phyloP scores from a whole-genome alignment of 345 rosid species.

The Eucalyptus shirleyi region DNA sequence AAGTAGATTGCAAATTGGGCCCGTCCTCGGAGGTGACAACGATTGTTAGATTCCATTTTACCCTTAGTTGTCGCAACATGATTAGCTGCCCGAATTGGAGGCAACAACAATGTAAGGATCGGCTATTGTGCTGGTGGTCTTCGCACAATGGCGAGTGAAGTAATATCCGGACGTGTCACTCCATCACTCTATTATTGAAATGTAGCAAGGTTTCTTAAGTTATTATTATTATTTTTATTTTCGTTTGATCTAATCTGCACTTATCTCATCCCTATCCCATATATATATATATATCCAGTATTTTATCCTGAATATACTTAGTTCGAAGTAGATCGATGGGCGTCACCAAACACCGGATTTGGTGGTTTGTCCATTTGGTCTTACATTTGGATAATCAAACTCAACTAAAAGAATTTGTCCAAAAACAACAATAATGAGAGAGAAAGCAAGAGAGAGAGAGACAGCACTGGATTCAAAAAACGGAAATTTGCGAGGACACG shows the following conservation, averaged over 20 bases:
- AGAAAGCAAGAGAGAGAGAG: not conserved
- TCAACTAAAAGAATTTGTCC: not conserved
- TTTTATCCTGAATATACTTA: not conserved
- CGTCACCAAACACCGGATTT: not conserved
- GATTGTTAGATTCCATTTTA: not conserved
- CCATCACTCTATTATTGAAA: not conserved
- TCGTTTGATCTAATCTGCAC: accelerated
- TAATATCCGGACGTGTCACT: accelerated
- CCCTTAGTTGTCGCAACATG: not conserved
- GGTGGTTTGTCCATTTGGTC: not conserved
- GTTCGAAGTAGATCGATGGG: not conserved
- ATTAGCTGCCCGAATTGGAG: not conserved
- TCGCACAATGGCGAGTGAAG: accelerated
- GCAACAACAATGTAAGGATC: not conserved
- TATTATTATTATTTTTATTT: not conserved
- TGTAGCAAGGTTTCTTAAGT: not conserved
- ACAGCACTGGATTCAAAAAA: not conserved
- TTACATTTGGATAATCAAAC: not conserved
- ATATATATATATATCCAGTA: not conserved
- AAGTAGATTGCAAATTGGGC: not conserved
- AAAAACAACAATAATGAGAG: not conserved
- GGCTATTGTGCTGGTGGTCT: not conserved
- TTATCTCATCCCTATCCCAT: not conserved
- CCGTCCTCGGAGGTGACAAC: not conserved
- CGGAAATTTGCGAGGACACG: not conserved